Evolutionary conservation across 2,329 filamentous ascomycete genomes (phyloP).

Genomic region (Fusarium sp.): DNA sequence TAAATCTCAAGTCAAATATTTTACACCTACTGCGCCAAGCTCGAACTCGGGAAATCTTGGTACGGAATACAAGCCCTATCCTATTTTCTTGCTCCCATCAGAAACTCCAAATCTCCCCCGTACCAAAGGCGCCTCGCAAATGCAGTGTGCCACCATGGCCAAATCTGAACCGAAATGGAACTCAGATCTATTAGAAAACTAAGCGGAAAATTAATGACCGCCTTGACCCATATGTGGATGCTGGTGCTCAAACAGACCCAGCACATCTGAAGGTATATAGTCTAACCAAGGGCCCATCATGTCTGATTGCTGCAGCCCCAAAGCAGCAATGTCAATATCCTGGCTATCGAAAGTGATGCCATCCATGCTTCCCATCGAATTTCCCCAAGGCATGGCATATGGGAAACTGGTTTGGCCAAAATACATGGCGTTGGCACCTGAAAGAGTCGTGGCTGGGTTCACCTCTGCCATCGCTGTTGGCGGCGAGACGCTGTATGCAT

Average conservation of each 20-base stretch:
- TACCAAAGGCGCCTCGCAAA: constrained; percentile 18
- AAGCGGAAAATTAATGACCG: constrained; percentile 19
- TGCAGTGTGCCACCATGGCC: background rate
- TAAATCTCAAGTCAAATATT: background rate
- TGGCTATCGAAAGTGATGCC: constrained; percentile 80
- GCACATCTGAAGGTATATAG: constrained; percentile 74
- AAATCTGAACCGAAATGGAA: background rate
- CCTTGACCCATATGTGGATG: constrained; percentile 42
- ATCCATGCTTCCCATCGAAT: constrained; percentile 52
- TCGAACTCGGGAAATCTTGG: constrained; percentile 22
- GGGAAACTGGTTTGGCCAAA: constrained; percentile 43
- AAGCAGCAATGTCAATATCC: constrained; percentile 77
- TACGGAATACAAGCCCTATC: constrained; percentile 5
- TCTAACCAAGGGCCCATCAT: constrained; percentile 79
- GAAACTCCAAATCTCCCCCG: constrained; percentile 21
- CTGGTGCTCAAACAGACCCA: constrained; percentile 64
- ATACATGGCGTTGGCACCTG: constrained; percentile 41
- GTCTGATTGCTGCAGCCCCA: constrained; percentile 69
- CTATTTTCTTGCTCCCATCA: constrained; percentile 22
- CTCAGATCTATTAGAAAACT: background rate
- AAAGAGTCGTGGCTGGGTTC: constrained; percentile 21
- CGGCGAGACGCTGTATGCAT: constrained; percentile 57
- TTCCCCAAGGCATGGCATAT: constrained; percentile 48
- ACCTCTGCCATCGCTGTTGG: constrained; percentile 54
- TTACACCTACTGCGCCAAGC: constrained; percentile 25